Base-by-base conservation (phyloP, 177 flowering plant species). In the Vitis hybrid region DNA sequence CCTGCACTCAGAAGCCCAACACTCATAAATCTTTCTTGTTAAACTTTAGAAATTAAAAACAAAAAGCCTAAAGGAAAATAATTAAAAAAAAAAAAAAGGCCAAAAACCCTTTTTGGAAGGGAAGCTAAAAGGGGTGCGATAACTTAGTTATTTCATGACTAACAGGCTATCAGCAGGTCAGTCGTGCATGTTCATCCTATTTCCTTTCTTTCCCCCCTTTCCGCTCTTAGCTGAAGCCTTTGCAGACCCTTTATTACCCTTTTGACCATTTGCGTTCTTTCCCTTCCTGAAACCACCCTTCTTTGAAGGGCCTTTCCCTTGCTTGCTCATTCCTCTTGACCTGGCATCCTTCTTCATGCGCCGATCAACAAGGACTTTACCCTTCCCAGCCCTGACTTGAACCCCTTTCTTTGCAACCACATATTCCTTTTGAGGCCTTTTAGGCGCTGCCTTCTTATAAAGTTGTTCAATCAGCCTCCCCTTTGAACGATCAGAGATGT, bases 331-430 rank as follows among this genome's bases (percentile, higher is more conserved):
- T 58, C 89, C 91, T 48, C 64, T 79, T 21, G 74, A 13, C 70
- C 97, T 85, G 7, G 80, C 69, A 75, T 94, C 98, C 81, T 88
- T 92, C 67, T 94, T 92, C 98, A 94, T 94, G 50, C 98, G 71
- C 54, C 85, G 73, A 76, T 93, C 97, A 19, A 94, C 97, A 8
- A 90, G 71, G 3, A 90, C 89, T 64, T 90, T 89, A 7, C 95
- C 97, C 76, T 89, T 90, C 6, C 95, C 97, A 67, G 70, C 78
- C 77, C 64, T 92, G 11, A 89, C 92, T 67, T 84, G 86, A 15
- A 92, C 97, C 12, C 97, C 97, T 69, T 94, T 92, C 89, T 91
- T 94, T 4, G 98, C 95, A 26, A 93, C 95, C 66, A 90, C 97
- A 63, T 74, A 87, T 71, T 90, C 97, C 80, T 84, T 91, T 68